phyloP scores from a whole-genome alignment of 352 stramenopile species.

The Phytophthora cactorum region DNA sequence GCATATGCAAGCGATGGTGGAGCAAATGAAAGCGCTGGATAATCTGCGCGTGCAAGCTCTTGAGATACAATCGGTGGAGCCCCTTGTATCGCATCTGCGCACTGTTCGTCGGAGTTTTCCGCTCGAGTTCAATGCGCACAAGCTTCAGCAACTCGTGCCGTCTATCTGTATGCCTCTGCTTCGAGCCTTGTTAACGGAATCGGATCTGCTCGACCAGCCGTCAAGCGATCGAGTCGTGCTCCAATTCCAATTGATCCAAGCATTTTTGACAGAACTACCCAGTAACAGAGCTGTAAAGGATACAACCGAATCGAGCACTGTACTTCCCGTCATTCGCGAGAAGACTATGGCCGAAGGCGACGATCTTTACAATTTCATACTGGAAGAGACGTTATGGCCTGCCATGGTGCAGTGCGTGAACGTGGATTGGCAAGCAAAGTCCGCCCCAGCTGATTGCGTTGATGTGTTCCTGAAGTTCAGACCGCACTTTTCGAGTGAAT shows the following conservation, averaged over 20 bases:
- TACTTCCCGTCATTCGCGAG: constrained; percentile 75
- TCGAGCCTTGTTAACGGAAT: constrained; percentile 49
- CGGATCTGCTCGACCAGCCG: constrained; percentile 46
- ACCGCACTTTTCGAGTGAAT: constrained; percentile 55
- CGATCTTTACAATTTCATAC: constrained; percentile 79
- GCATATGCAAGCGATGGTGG: constrained; percentile 56
- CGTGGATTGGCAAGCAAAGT: constrained; percentile 63
- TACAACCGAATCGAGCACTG: constrained; percentile 20
- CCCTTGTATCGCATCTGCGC: constrained; percentile 49
- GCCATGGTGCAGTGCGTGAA: constrained; percentile 71
- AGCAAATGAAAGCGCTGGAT: constrained; percentile 51
- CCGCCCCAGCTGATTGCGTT: constrained; percentile 43
- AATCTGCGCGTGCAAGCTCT: constrained; percentile 38
- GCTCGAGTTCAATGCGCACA: constrained; percentile 78
- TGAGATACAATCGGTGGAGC: constrained; percentile 45
- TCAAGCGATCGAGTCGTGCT: constrained; percentile 35
- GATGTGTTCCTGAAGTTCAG: constrained; percentile 55
- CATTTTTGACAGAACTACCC: constrained; percentile 65
- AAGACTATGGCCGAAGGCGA: constrained; percentile 61
- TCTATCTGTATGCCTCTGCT: constrained; percentile 72
- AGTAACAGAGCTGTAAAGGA: constrained; percentile 11
- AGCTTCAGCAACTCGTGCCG: constrained; percentile 70
- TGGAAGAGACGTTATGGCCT: constrained; percentile 81
- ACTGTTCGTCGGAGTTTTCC: constrained; percentile 55
- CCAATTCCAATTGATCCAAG: constrained; percentile 62